Evolutionary conservation across 1,284 basidiomycete species (phyloP), one percentile per base, ranked within the genome.

Genomic region (Heterobasidion parviporum): DNA sequence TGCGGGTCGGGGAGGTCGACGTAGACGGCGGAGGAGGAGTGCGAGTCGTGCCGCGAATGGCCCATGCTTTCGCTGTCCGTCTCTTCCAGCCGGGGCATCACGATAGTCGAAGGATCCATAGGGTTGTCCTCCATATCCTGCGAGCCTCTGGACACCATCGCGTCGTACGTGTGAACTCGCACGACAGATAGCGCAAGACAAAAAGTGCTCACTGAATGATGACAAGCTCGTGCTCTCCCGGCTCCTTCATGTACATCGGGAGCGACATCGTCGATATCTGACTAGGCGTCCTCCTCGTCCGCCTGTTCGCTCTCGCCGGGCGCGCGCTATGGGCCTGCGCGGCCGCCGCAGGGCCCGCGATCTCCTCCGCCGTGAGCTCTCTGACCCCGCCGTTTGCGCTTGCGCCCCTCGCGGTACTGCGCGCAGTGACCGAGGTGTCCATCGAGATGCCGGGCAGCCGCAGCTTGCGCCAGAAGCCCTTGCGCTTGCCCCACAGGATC

Each of bases 241-340:
- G 86, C 61, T 90, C 87, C 67, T 88, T 89, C 72, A 81, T 86
- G 63, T 90, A 90, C 26, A 75, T 78, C 5, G 87, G 88, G 43
- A 91, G 66, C 1, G 83, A 87, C 48, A 76, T 80, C 14, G 86
- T 88, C 14, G 85, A 88, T 55, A 89, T 82, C 65, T 88, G 86
- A 52, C 79, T 81, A 1, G 79, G 73, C 1, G 77, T 79, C 41
- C 79, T 68, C 16, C 80, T 71, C 14, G 76, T 76, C 53, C 85
- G 70, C 34, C 86, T 71, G 3, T 73, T 56, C 51, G 66, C 59
- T 44, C 65, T 51, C 8, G 53, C 54, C 20, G 32, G 32, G 8
- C 32, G 54, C 36, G 50, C 54, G 43, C 57, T 54, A 10, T 63
- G 56, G 8, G 59, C 47, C 16, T 62, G 55, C 12, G 59, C 54